These are phyloP conservation scores for Lichtheimia ramosa DNA, from an alignment of 371 early-diverging fungal species.

Conservation along the genomic window DNA sequence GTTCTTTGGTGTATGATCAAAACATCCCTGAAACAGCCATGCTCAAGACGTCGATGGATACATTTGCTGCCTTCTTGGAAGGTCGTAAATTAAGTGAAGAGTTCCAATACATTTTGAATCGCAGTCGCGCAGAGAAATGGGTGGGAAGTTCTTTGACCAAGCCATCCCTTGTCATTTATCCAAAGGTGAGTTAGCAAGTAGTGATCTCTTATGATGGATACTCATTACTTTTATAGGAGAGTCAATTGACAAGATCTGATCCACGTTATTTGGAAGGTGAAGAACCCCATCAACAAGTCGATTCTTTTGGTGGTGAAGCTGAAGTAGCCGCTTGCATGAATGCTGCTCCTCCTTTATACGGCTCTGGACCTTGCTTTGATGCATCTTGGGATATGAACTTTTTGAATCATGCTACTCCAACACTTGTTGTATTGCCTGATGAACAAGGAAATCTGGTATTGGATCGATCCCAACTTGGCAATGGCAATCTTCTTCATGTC, in stretches of 20 bases:
- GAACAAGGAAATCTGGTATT: constrained; percentile 18
- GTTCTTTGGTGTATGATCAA: not conserved
- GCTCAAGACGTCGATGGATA: not conserved
- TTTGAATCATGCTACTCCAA: constrained; percentile 23
- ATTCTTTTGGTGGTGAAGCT: not conserved
- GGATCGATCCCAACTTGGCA: constrained; percentile 24
- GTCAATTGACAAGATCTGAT: not conserved
- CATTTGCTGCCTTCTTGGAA: constrained; percentile 23
- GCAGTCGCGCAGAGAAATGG: constrained; percentile 49
- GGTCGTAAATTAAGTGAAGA: constrained; percentile 56
- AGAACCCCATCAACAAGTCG: not conserved
- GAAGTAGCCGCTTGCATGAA: too few relatives aligned
- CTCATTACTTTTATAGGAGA: constrained; percentile 6
- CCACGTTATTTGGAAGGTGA: constrained; percentile 1
- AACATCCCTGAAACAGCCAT: not conserved
- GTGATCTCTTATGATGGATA: not conserved
- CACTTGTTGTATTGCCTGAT: constrained; percentile 16
- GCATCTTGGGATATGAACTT: constrained; percentile 12
- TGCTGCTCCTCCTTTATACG: too few relatives aligned
- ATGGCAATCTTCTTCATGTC: constrained; percentile 32
- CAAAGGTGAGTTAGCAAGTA: constrained; percentile 33
- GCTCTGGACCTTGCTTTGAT: too few relatives aligned
- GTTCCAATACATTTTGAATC: constrained; percentile 56
- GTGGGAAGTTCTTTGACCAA: constrained; percentile 51
- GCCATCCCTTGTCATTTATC: constrained; percentile 49